Evolutionary conservation across 106 monocot genomes (phyloP), one percentile per base, ranked within the genome.

Genomic region (Platanthera guangdongensis): DNA sequence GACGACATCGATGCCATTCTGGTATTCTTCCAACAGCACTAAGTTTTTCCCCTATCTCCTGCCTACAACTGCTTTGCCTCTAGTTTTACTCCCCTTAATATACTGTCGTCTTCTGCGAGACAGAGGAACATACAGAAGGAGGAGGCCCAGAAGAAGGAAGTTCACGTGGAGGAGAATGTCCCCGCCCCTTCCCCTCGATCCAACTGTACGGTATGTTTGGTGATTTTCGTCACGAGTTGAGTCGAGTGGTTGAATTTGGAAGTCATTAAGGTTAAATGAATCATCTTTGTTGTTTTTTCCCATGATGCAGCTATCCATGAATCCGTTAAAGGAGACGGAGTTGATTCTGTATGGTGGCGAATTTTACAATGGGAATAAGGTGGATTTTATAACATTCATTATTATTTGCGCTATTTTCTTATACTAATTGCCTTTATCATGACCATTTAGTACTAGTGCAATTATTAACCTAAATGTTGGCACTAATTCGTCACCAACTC

Each of bases 1-100:
- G 97, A 99, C 82, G 97, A 94, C 85, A 99, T 99, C 77, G 97
- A 99, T 51, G 87, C 90, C 59, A 99, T 99, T 50, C 97, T 97
- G 13, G 97, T 97, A 78, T 47, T 54, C 57, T 3, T 16, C 52
- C 77, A 45, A 65, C 53, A 28, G 51, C 51, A 45, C 57, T 50
- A 39, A 64, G 30, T 55, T 50, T 55, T n/a, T n/a, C 0, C 3
- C 28, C 54, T 6, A 28, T 70, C 30, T 68, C 15, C 1, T 51
- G 0, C 3, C 11, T 64, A 19, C 39, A 47, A 45, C 14, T 55
- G 10, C 7, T 8, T 19, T 8, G 21, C 72, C 3, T 5, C 52
- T 30, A 15, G 70, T 7, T 46, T 67, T 48, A 6, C 16, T 48
- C 47, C 48, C 16, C 16, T 14, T 47, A 70, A 47, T n/a, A 12